phyloP scores from a whole-genome alignment of 1,284 basidiomycete genomes.

The Marasmius oreades region DNA sequence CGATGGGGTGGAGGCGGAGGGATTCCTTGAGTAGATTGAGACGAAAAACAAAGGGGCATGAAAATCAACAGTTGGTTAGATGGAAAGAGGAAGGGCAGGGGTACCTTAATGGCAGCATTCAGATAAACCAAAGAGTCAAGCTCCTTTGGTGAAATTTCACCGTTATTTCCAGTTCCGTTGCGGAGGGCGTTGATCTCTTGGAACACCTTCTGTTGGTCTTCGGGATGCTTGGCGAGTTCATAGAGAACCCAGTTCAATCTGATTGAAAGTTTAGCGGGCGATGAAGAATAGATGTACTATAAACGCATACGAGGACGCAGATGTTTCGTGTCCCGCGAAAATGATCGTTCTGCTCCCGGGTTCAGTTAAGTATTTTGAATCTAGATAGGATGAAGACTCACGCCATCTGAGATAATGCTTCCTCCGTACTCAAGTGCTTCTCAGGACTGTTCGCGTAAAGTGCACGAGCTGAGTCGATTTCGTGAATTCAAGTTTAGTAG shows the following conservation, averaged over 20 bases:
- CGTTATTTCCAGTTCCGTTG: not conserved
- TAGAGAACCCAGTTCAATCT: not conserved
- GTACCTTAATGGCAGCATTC: not conserved
- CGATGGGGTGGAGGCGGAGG: not conserved
- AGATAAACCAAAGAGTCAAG: not conserved
- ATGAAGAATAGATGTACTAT: not conserved
- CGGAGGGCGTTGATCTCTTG: not conserved
- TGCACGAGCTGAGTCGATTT: not conserved
- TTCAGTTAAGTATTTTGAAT: no score
- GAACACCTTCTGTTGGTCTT: not conserved
- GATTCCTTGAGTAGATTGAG: not conserved
- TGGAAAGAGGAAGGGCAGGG: not conserved
- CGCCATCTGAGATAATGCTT: not conserved
- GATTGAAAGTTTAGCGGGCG: not conserved
- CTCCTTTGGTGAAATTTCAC: not conserved
- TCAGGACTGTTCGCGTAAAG: not conserved
- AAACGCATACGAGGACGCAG: not conserved
- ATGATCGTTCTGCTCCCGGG: not conserved
- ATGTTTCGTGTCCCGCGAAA: not conserved
- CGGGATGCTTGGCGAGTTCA: not conserved
- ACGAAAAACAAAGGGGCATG: no score
- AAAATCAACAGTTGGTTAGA: not conserved
- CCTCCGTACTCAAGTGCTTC: not conserved
- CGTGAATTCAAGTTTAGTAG: not conserved
- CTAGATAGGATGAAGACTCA: no score